Evolutionary conservation across 169 alveolate species (phyloP).

Genomic region (Plasmodium vivax): DNA sequence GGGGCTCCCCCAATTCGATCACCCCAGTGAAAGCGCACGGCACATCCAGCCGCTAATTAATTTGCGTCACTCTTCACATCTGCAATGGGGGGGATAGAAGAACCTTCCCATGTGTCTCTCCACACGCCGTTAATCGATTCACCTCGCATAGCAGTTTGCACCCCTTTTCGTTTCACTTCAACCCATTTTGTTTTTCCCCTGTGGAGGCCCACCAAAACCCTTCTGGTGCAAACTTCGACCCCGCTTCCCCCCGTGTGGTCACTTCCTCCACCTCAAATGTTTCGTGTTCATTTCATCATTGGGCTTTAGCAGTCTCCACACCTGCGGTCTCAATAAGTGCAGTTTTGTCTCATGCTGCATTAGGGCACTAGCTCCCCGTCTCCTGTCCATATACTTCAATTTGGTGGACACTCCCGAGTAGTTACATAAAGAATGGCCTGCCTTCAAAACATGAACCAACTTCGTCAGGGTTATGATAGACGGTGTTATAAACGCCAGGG

Average conservation of each 20-base stretch:
- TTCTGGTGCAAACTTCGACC: neutral
- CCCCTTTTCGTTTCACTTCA: neutral
- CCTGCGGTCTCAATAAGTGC: conserved; percentile 83
- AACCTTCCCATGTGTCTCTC: neutral
- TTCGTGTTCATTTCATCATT: conserved; percentile 87
- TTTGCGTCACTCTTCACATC: neutral
- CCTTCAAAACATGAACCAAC: conserved; percentile 66
- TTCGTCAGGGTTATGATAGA: conserved; percentile 62
- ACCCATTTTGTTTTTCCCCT: neutral
- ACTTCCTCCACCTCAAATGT: conserved; percentile 87
- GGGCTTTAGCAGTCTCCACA: conserved; percentile 88
- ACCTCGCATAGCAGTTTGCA: neutral
- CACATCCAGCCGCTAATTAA: neutral
- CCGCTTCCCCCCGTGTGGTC: neutral
- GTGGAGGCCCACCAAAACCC: neutral
- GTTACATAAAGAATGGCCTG: conserved; percentile 73
- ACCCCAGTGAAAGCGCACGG: neutral
- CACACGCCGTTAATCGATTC: neutral
- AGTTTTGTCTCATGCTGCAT: conserved; percentile 57
- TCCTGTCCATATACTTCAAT: conserved; percentile 21
- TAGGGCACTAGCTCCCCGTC: conserved; percentile 4
- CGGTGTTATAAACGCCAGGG: conserved; percentile 68
- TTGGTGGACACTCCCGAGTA: conserved; percentile 34
- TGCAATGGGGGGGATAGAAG: neutral
- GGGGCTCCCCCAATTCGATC: neutral